Evolutionary conservation across 2,329 filamentous ascomycete species (phyloP), one percentile per base, ranked within the genome.

Genomic region (Chaetomium olivaceum): DNA sequence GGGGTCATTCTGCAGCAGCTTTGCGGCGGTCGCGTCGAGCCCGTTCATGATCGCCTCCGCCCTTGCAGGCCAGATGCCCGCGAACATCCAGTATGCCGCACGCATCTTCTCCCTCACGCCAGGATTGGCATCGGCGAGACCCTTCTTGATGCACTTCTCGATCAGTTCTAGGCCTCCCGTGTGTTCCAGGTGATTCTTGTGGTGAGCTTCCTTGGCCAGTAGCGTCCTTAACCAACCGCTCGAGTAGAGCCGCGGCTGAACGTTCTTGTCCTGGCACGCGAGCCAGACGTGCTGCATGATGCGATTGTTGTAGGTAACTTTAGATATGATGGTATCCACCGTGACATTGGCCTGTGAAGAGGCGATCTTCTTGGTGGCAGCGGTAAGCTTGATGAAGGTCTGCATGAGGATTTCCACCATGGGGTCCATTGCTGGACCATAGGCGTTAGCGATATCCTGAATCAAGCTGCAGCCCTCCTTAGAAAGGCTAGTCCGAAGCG

Each of bases 341-440:
- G 91, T 92, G 19, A 81, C 77, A 74, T 96, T 93, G 61, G 91
- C 94, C 69, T 91, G 89, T 73, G 96, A 89, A 0, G 92, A 92
- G 64, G 87, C 89, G 71, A 99, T 97, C 77, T 96, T 96, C 78
- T 99, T 99, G 57, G 94, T 96, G 27, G 89, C 89, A 11, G 89
- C 92, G 70, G 90, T 93, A 69, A 97, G 86, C 78, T 97, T 97
- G 80, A 98, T 88, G 72, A 97, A 87, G 31, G 87, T 90, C 74
- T 97, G 93, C 79, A 98, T 87, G 25, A 97, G 83, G 59, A 97
- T 87, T 78, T 98, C 94, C 8, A 95, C 90, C 88, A 96, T 91
- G 12, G 90, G 86, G 73, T 98, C 94, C 73, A 97, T 88, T 50
- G 85, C 89, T 1, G 92, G 84, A 0, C 93, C 93, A 55, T 91